Evolutionary conservation across 148 eudicot genomes (phyloP).

Genomic region (Talinum fruticosum): DNA sequence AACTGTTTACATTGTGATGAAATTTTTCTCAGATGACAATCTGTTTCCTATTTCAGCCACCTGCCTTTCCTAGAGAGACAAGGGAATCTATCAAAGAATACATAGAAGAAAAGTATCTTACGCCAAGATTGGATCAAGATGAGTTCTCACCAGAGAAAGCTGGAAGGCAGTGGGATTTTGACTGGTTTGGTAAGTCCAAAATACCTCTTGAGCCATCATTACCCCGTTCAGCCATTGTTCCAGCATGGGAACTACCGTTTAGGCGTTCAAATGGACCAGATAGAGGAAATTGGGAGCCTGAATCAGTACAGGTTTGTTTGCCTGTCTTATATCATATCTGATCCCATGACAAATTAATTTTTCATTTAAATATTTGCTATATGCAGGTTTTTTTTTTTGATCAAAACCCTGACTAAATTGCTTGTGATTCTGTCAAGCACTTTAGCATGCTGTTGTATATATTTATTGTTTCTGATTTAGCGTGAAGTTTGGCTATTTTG

Average conservation of each 20-base stretch:
- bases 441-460: neutral
- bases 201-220: slow-evolving; percentile 68
- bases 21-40: neutral
- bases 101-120: slow-evolving; percentile 71
- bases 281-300: slow-evolving; percentile 71
- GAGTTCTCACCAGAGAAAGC: slow-evolving; percentile 81
- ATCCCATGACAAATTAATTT: slow-evolving; percentile 4
- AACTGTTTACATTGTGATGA: neutral
- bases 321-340: slow-evolving; percentile 1
- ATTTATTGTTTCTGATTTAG: slow-evolving; percentile 12
- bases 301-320: slow-evolving; percentile 64
- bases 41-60: slow-evolving; percentile 52
- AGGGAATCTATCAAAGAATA: slow-evolving; percentile 61
- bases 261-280: slow-evolving; percentile 49
- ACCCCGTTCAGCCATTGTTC: slow-evolving; percentile 74
- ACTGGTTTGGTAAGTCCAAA: slow-evolving; percentile 87
- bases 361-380: neutral
- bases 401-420: neutral
- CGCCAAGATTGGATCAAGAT: slow-evolving; percentile 80
- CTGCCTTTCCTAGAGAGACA: slow-evolving; percentile 88
- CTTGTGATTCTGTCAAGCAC: slow-evolving; percentile 2
- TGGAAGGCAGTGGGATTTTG: slow-evolving; percentile 93
- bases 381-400: neutral
- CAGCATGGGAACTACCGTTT: slow-evolving; percentile 87
- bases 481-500: slow-evolving; percentile 25